Evolutionary conservation across 2,329 filamentous ascomycete genomes (phyloP), one percentile per base, ranked within the genome.

Genomic region (Pseudopyrenochaeta lycopersici): DNA sequence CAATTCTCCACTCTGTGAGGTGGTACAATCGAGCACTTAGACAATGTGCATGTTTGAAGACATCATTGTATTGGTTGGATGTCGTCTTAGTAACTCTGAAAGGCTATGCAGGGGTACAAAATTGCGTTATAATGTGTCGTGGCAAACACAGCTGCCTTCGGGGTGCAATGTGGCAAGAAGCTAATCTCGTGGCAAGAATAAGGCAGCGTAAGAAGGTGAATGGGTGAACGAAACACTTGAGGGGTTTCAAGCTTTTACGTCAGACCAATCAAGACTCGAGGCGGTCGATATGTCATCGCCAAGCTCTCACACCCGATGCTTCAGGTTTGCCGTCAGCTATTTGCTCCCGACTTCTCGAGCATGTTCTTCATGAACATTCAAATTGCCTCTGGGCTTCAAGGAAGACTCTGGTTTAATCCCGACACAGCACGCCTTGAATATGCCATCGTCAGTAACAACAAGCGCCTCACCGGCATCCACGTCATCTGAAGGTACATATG

Each of bases 221-320:
- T 4, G 23, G 23, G 23, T 9, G 23, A 4, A 27, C 15, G 35
- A 9, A 27, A 27, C 15, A 17, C 35, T 20, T 38, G 35, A 38
- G 5, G 3, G 10, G 40, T 30, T 42, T 42, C 23, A 42, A 30
- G 14, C 40, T 17, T 42, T 12, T 5, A 23, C 5, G 12, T 29
- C 21, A 17, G 70, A 57, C 58, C 66, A 71, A 51, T 70, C 66
- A 62, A 77, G 73, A 11, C 76, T 63, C 2, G 12, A 72, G 73
- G 21, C 69, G 74, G 77, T 68, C 4, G 76, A 68, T 29, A 51
- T 58, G 52, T 60, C 47, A 62, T 47, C 58, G 64, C 64, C 64
- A 67, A 67, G 64, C 58, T 62, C 42, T 39, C 51, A 62, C 59
- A 40, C 30, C 42, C 35, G 15, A 31, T 58, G 62, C 59, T 49